phyloP scores from a whole-genome alignment of 73 alveolate species.

The Paraurostyla sp. region DNA sequence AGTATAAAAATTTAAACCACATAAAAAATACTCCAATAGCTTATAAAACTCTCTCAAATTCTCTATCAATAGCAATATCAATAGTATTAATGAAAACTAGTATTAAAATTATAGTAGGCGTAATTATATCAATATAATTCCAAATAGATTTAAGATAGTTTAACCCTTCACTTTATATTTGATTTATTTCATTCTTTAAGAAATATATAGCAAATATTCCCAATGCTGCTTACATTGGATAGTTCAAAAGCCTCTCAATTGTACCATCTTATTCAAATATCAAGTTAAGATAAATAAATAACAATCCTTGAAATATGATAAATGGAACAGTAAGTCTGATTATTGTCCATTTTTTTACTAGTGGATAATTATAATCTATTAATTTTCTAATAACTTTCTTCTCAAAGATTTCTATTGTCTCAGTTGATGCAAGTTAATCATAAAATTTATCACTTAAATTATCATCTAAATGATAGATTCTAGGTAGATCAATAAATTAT shows the following conservation, averaged over 20 bases:
- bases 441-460: slow-evolving; percentile 10
- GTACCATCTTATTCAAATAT: neutral
- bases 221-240: neutral
- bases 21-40: slow-evolving; percentile 51
- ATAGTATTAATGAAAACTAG: neutral
- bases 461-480: slow-evolving; percentile 16
- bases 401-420: slow-evolving; percentile 39
- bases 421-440: slow-evolving; percentile 27
- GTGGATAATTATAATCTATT: slow-evolving; percentile 60
- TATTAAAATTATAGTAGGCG: slow-evolving; percentile 37
- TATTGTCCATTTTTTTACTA: slow-evolving; percentile 16
- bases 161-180: slow-evolving; percentile 1
- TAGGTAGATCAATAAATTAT: slow-evolving; percentile 34
- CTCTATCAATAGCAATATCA: neutral
- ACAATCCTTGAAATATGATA: neutral
- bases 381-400: neutral
- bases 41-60: neutral
- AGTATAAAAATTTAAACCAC: slow-evolving; percentile 68
- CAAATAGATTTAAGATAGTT: slow-evolving; percentile 28
- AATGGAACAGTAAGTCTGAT: slow-evolving; percentile 50
- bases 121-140: slow-evolving; percentile 56
- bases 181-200: slow-evolving; percentile 8
- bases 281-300: slow-evolving; percentile 8
- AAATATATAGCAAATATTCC: slow-evolving; percentile 21
- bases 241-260: neutral